Evolutionary conservation across 2,329 filamentous ascomycete genomes (phyloP), one percentile per base, ranked within the genome.

Genomic region (Pseudogymnoascus sp.): DNA sequence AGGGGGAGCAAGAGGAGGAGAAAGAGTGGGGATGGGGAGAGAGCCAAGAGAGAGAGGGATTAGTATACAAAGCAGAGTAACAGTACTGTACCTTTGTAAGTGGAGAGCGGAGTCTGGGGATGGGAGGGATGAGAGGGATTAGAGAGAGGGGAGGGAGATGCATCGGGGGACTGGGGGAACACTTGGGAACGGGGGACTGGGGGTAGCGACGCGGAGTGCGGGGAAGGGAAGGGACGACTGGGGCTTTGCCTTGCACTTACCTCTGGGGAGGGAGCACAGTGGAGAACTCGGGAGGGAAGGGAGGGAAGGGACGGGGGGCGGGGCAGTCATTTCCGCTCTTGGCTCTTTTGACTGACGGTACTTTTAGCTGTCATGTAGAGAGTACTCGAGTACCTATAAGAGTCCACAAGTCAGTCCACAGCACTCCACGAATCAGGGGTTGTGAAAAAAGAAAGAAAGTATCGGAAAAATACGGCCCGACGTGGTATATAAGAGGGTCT

Each of bases 191-290:
- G 42, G 25, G 42, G 25, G 25, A 52, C 25, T 29, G 45, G 45
- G 48, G 48, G 10, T 29, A 55, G n/a, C n/a, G n/a, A 55, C 27
- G 48, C 48, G 48, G 48, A 55, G 48, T 55, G 48, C 29, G 48
- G 48, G 48, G 48, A 55, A 55, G 48, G 48, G 10, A 13, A 36
- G 27, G 27, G 45, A 52, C 13, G 42, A 52, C n/a, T n/a, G n/a
- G n/a, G n/a, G n/a, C n/a, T n/a, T n/a, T n/a, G n/a, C n/a, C n/a
- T n/a, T n/a, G n/a, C n/a, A n/a, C n/a, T n/a, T n/a, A n/a, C n/a
- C n/a, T n/a, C n/a, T n/a, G n/a, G 37, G 37, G 31, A 52, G 25
- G 12, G 15, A 21, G 15, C n/a, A 39, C 5, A 5, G 35, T 42
- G 58, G 58, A 40, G 58, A 40, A 31, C 29, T 55, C 48, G 48